Base-by-base conservation (phyloP, 192 early-diverging fungal genomes). In the Geranomyces michiganensis region DNA sequence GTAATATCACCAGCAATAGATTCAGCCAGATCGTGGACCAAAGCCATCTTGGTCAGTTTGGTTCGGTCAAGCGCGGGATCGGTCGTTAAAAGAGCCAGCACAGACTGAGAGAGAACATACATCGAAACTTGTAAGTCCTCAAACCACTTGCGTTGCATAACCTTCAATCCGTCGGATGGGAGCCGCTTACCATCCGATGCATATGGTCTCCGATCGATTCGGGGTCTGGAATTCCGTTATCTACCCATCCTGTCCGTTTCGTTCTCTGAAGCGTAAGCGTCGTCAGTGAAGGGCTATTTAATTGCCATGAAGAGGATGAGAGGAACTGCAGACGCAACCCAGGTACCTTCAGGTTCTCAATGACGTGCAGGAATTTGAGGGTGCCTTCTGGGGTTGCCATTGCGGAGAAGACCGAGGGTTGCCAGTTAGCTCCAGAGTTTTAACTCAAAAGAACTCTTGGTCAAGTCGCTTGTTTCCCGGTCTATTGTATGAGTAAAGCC, bases 181-280 rank as follows among this genome's bases (percentile, higher is more conserved):
- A 7, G 3, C 51, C 51, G n/a, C 51, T 53, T 51, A 72, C 75
- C 94, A 98, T 96, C 19, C 94, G 86, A 83, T 96, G 86, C 96
- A 98, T 98, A 77, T 98, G 96, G 79, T 98, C 96, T 17, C 88
- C 84, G 43, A 98, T 95, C 5, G 92, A 93, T 71, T 98, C 96
- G 63, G 94, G 85, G 14, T 78, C 72, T 17, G 76, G 53, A 47
- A 98, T 81, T 0, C 82, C 80, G 74, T 83, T 69, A 76, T 93
- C 85, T 51, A 98, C 56, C 96, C 96, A 98, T 30, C 96, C 96
- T 19, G 94, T 96, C 65, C 95, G 82, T 75, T 95, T 95, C 15
- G 95, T 97, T 68, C 83, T 83, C 91, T 93, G 45, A 0, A 75
- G 1, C 10, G 45, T 26, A 22, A 21, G 43, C 64, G 41, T n/a